A percentile compares a stretch with the other conserved stretches of the same genome.
Conservation (phyloP, 2,329 filamentous ascomycete genomes). For the Aspergillus sp. region DNA sequence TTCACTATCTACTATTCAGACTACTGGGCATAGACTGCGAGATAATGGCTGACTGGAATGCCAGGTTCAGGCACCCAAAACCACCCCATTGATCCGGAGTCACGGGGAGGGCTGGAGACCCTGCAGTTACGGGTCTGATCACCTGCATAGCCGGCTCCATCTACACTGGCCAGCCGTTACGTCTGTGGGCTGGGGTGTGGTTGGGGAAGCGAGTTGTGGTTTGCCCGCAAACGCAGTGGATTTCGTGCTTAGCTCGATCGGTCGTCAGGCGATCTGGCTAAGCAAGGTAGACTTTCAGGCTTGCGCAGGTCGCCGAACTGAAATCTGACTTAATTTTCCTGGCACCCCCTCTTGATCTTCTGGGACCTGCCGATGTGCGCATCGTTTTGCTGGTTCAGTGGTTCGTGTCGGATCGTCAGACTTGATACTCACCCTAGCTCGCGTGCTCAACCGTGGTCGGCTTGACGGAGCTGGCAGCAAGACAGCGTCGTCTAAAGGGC, state of each 20-base stretch:
- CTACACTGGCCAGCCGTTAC: constrained; percentile 25
- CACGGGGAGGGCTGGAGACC: constrained; percentile 20
- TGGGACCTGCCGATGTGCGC: constrained; percentile 31
- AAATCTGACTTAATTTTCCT: constrained; percentile 16
- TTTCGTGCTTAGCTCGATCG: constrained; percentile 26
- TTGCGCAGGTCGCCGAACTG: constrained; percentile 27
- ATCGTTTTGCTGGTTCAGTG: constrained; percentile 28
- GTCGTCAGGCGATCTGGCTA: constrained; percentile 22
- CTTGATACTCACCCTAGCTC: constrained; percentile 27
- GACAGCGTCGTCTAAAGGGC: constrained; percentile 21
- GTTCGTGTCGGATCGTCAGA: constrained; percentile 33
- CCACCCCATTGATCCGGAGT: constrained; percentile 24
- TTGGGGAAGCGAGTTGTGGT: constrained; percentile 25
- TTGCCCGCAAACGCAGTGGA: constrained; percentile 28
- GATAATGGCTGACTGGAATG: constrained; percentile 27
- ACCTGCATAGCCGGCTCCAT: constrained; percentile 39
- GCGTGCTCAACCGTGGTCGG: constrained; percentile 33
- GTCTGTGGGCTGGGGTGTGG: constrained; percentile 23
- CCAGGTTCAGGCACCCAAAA: constrained; percentile 26
- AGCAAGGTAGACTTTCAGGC: constrained; percentile 23
- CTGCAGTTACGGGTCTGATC: constrained; percentile 28
- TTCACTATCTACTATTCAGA: not conserved
- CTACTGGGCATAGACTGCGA: not conserved
- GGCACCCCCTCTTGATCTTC: constrained; percentile 9
- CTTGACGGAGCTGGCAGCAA: constrained; percentile 15